These are phyloP conservation scores for Globisporangium cederbergense DNA, from an alignment of 352 stramenopile genomes.

Conservation along the genomic window DNA sequence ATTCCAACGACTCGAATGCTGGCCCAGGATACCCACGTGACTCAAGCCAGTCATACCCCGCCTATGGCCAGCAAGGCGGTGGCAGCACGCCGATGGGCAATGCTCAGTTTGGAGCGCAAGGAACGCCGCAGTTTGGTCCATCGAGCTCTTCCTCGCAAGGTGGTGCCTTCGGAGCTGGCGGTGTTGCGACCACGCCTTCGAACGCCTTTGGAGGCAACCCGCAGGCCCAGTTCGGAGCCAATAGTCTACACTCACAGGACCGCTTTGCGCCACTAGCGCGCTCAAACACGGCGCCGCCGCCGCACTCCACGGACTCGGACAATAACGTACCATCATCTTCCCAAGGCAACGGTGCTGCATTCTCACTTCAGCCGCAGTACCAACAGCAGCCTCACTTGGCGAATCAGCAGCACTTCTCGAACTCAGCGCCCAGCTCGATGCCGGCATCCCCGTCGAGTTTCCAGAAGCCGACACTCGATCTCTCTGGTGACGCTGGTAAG, in stretches of 20 bases:
- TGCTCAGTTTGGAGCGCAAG: conserved; percentile 9
- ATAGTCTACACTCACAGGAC: conserved; percentile 11
- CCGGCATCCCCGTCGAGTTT: conserved; percentile 22
- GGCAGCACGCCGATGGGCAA: background rate
- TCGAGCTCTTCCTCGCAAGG: conserved; percentile 14
- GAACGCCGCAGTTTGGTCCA: conserved; percentile 5
- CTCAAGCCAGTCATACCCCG: background rate
- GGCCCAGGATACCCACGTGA: background rate
- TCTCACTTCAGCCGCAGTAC: conserved; percentile 17
- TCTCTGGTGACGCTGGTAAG: conserved; percentile 40
- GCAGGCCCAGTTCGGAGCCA: background rate
- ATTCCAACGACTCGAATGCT: conserved; percentile 20
- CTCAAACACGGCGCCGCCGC: conserved; percentile 13
- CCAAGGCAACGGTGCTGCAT: background rate
- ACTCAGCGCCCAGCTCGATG: conserved; percentile 20
- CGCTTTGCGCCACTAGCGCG: conserved; percentile 3
- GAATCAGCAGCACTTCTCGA: conserved; percentile 14
- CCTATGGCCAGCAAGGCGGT: conserved; percentile 11
- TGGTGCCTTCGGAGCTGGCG: background rate
- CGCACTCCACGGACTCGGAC: conserved; percentile 4
- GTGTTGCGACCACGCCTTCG: conserved; percentile 21
- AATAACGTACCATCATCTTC: conserved; percentile 10
- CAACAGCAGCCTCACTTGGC: conserved; percentile 25
- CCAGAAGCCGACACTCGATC: conserved; percentile 39
- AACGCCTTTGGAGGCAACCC: conserved; percentile 21